These are phyloP conservation scores for Beauveria asiatica DNA, from an alignment of 2,329 filamentous ascomycete species.

Conservation along the genomic window DNA sequence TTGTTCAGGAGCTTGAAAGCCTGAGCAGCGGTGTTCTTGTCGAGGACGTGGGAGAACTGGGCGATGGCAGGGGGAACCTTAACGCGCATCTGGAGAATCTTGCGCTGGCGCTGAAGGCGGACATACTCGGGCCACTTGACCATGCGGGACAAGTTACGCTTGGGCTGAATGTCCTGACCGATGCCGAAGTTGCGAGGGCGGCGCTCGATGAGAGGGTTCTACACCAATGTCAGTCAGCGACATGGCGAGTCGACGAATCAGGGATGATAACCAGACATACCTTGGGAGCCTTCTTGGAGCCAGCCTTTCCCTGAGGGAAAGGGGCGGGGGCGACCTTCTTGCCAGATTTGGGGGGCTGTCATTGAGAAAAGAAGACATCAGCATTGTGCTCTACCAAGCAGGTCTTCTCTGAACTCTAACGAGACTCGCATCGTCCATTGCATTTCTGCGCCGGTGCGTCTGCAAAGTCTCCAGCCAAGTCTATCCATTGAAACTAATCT, in stretches of 20 bases:
- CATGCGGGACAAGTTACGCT: slow-evolving; percentile 93
- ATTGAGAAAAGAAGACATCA: slow-evolving; percentile 99
- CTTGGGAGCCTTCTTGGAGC: slow-evolving; percentile 91
- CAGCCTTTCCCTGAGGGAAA: slow-evolving; percentile 89
- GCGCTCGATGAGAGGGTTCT: slow-evolving; percentile 99
- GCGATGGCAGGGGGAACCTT: slow-evolving; percentile 97
- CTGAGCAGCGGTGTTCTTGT: slow-evolving; percentile 94
- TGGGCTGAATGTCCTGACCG: slow-evolving; percentile 96
- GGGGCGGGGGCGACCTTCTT: slow-evolving; percentile 98
- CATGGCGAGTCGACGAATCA: not conserved
- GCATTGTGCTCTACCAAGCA: slow-evolving; percentile 61
- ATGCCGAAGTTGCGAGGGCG: slow-evolving; percentile 96
- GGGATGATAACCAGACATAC: slow-evolving; percentile 45
- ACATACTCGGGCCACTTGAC: slow-evolving; percentile 99
- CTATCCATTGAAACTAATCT: slow-evolving; percentile 28
- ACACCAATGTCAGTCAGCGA: slow-evolving; percentile 1
- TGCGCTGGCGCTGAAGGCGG: slow-evolving; percentile 85
- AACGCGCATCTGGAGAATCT: slow-evolving; percentile 96
- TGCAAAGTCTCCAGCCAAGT: slow-evolving; percentile 55
- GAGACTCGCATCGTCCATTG: slow-evolving; percentile 48
- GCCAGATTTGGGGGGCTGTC: slow-evolving; percentile 97
- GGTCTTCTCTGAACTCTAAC: slow-evolving; percentile 87
- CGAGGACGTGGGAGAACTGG: slow-evolving; percentile 95
- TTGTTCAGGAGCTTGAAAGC: slow-evolving; percentile 99
- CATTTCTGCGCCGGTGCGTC: slow-evolving; percentile 43